phyloP scores from a whole-genome alignment of 257 asterid species.

The Oldenlandia corymbosa region DNA sequence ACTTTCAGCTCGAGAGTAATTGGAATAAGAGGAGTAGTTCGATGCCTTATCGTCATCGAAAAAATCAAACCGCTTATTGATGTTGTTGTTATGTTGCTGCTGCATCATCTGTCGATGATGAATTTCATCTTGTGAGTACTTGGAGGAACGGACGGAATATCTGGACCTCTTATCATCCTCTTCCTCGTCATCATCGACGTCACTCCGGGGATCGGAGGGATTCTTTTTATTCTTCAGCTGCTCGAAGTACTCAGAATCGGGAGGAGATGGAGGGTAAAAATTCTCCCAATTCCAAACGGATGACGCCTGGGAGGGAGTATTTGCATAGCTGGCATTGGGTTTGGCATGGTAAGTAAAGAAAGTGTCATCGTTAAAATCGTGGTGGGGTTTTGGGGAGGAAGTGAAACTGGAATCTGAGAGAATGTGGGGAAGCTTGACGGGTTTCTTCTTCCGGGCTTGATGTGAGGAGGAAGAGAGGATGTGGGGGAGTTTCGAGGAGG shows the following conservation, averaged over 20 bases:
- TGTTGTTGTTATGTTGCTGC: slow-evolving; percentile 15
- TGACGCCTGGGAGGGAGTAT: slow-evolving; percentile 84
- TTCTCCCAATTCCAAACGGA: slow-evolving; percentile 98
- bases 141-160: slow-evolving; percentile 35
- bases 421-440: slow-evolving; percentile 69
- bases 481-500: slow-evolving; percentile 32
- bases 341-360: slow-evolving; percentile 52
- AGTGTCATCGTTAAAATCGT: slow-evolving; percentile 22
- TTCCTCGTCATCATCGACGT: slow-evolving; percentile 28
- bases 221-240: slow-evolving; percentile 34
- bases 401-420: slow-evolving; percentile 79
- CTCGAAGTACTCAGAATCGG: slow-evolving; percentile 70
- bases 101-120: slow-evolving; percentile 21
- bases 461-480: slow-evolving; percentile 47
- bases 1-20: slow-evolving; percentile 25
- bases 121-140: slow-evolving; percentile 23
- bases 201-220: slow-evolving; percentile 26
- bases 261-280: slow-evolving; percentile 93
- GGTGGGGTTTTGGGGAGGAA: slow-evolving; percentile 45
- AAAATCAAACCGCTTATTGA: slow-evolving; percentile 33
- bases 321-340: slow-evolving; percentile 61
- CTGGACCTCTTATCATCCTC: slow-evolving; percentile 34
- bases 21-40: slow-evolving; percentile 45
- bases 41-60: slow-evolving; percentile 56
- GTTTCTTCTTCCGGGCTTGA: slow-evolving; percentile 37